A percentile compares a stretch with the other conserved stretches of the same genome.
phyloP scores from a whole-genome alignment of 2,329 filamentous ascomycete species.

The Pseudocercospora eumusae region DNA sequence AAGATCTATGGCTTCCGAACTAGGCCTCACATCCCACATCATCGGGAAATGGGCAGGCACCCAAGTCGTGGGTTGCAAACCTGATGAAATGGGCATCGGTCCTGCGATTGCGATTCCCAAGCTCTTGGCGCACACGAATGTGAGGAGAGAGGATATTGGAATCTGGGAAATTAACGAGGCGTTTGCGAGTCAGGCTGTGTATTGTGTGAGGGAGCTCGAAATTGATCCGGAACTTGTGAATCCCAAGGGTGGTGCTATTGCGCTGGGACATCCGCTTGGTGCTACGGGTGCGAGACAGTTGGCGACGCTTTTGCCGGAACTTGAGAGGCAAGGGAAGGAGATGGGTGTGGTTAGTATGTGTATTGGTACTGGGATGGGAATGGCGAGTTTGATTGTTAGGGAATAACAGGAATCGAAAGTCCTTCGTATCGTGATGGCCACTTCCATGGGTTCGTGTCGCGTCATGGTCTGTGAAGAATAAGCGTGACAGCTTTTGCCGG shows the following conservation, averaged over 20 bases:
- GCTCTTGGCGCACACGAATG: conserved; percentile 67
- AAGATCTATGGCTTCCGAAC: conserved; percentile 71
- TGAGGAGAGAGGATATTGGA: conserved; percentile 69
- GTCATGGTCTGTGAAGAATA: background rate
- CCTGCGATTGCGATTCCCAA: conserved; percentile 84
- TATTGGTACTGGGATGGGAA: conserved; percentile 56
- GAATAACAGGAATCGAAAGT: conserved; percentile 40
- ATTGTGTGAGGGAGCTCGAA: conserved; percentile 71
- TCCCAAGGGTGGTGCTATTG: conserved; percentile 89
- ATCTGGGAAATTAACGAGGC: conserved; percentile 95
- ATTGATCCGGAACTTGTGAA: conserved; percentile 75
- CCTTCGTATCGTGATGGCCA: background rate
- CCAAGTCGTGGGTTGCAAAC: conserved; percentile 72
- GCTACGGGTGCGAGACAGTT: conserved; percentile 83
- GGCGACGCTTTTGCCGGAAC: conserved; percentile 69
- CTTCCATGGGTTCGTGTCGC: background rate
- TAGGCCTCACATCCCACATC: conserved; percentile 69
- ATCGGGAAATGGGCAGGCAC: conserved; percentile 82
- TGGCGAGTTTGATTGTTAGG: conserved; percentile 54
- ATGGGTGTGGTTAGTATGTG: conserved; percentile 92
- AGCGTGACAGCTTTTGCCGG: too few relatives aligned
- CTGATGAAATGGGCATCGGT: conserved; percentile 93
- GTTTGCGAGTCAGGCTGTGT: conserved; percentile 63
- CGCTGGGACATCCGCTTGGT: conserved; percentile 87
- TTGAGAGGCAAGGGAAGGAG: conserved; percentile 67